Base-by-base conservation (phyloP, 2,329 filamentous ascomycete genomes). In the Ophidiomyces ophidiicola region DNA sequence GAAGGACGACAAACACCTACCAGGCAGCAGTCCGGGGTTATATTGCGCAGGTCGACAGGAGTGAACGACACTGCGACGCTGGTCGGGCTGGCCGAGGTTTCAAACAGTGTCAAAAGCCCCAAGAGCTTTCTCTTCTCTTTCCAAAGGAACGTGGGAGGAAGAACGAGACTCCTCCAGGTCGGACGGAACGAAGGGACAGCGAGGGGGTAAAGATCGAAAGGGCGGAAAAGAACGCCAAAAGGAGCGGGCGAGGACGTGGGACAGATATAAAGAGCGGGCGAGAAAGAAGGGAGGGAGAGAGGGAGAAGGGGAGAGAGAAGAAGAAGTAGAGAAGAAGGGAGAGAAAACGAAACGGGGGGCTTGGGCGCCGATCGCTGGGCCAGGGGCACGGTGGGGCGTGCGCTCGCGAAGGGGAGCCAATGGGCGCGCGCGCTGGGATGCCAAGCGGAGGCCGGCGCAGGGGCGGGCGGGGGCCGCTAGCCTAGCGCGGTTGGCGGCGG, bases 61-160 rank as follows among this genome's bases (percentile, higher is more conserved):
- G n/a, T n/a, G n/a, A n/a, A n/a, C n/a, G n/a, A n/a, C n/a, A n/a
- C n/a, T n/a, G n/a, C n/a, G n/a, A n/a, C n/a, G n/a, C n/a, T n/a
- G n/a, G n/a, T n/a, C n/a, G n/a, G n/a, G n/a, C n/a, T n/a, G n/a
- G n/a, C n/a, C n/a, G n/a, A n/a, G n/a, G n/a, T n/a, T n/a, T n/a
- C n/a, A n/a, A n/a, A n/a, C n/a, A n/a, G 29, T 5, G 3, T 15
- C n/a, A 18, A 23, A 30, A 24, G 36, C 26, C 14, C 26, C 14
- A 5, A 14, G 28, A 20, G 26, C 19, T 18, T 6, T 25, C n/a
- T 35, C 20, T 3, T 35, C 4, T 31, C 31, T 41, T 41, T 41
- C 38, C 38, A 57, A 62, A 62, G 44, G 61, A 63, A 52, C 42
- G 60, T 62, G 50, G 45, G 50, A 53, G 57, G 44, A 46, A 61